A percentile compares a stretch with the other conserved stretches of the same genome.
These are phyloP conservation scores for Apiospora phragmitis DNA, from an alignment of 2,329 filamentous ascomycete genomes.

Conservation along the genomic window DNA sequence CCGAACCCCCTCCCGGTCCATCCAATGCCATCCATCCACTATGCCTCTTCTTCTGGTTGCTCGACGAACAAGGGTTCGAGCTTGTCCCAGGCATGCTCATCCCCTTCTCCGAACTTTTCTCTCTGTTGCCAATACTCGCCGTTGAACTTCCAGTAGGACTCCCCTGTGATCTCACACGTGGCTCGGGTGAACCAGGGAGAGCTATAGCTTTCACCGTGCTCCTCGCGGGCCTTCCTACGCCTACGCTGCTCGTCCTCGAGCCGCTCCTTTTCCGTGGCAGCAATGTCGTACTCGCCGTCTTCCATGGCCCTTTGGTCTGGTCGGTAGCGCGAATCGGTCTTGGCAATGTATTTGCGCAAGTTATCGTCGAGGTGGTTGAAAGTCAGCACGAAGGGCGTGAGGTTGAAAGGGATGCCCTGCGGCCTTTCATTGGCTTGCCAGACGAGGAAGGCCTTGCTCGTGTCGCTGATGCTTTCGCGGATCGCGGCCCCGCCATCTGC, in stretches of 20 bases:
- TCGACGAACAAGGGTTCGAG: conserved; percentile 7
- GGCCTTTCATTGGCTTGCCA: conserved; percentile 89
- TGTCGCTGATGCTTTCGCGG: conserved; percentile 59
- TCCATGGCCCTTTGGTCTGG: conserved; percentile 98
- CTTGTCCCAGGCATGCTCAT: conserved; percentile 5
- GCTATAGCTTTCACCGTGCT: conserved; percentile 74
- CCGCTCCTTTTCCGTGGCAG: conserved; percentile 89
- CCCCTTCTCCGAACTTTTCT: conserved; percentile 63
- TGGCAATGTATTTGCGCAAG: conserved; percentile 75
- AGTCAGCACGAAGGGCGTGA: conserved; percentile 93
- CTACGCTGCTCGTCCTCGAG: conserved; percentile 90
- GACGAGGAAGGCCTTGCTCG: conserved; percentile 80
- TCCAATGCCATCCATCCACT: not conserved
- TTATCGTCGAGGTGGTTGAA: conserved; percentile 90
- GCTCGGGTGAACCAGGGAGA: conserved; percentile 84
- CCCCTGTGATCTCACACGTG: conserved; percentile 76
- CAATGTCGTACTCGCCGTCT: conserved; percentile 93
- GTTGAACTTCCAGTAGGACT: conserved; percentile 87
- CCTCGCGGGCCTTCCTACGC: conserved; percentile 71
- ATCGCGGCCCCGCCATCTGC: conserved; percentile 41
- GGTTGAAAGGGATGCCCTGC: conserved; percentile 87
- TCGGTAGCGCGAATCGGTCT: conserved; percentile 89
- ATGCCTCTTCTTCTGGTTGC: not conserved
- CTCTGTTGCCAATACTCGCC: conserved; percentile 84
- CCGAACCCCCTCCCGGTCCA: not conserved